A percentile compares a stretch with the other conserved stretches of the same genome.
Conservation (phyloP, 139 green algal genomes). For the Chlorella sp. region DNA sequence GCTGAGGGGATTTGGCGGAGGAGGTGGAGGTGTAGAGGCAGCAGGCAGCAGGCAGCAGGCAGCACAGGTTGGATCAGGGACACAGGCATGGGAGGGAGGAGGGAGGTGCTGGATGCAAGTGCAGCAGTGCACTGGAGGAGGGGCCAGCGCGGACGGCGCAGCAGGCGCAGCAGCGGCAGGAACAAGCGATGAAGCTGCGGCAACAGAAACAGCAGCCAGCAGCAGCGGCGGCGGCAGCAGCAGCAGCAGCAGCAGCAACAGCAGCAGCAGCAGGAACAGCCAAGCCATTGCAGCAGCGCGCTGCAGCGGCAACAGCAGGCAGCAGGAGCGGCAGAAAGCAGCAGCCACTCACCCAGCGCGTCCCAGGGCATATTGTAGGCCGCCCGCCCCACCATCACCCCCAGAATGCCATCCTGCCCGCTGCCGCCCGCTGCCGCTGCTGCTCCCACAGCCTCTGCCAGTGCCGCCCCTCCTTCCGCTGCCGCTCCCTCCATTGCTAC, state of each 20-base stretch:
- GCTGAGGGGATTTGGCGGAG: too few species aligned
- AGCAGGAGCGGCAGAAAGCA: neutral
- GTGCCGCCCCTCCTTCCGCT: neutral
- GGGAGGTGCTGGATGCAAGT: neutral
- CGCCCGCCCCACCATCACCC: constrained; percentile 92
- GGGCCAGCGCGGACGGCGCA: too few species aligned
- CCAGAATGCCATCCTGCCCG: constrained; percentile 56
- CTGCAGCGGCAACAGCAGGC: neutral
- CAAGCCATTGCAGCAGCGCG: neutral
- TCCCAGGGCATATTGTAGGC: constrained; percentile 91
- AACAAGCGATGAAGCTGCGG: neutral
- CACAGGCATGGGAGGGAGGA: neutral
- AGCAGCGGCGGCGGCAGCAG: too few species aligned
- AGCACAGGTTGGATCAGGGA: too few species aligned
- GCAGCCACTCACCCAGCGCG: constrained; percentile 53
- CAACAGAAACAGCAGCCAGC: neutral
- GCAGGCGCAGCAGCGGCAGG: neutral
- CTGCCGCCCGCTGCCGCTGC: neutral
- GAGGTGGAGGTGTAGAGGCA: too few species aligned
- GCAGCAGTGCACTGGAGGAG: neutral
- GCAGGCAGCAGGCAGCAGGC: too few species aligned
- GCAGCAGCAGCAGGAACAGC: neutral
- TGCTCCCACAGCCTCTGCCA: neutral
- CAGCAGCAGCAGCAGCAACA: too few species aligned
- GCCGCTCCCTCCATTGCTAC: neutral